Evolutionary conservation across 768 basidiomycete genomes (phyloP).

Genomic region (Pleurotus eryngii): DNA sequence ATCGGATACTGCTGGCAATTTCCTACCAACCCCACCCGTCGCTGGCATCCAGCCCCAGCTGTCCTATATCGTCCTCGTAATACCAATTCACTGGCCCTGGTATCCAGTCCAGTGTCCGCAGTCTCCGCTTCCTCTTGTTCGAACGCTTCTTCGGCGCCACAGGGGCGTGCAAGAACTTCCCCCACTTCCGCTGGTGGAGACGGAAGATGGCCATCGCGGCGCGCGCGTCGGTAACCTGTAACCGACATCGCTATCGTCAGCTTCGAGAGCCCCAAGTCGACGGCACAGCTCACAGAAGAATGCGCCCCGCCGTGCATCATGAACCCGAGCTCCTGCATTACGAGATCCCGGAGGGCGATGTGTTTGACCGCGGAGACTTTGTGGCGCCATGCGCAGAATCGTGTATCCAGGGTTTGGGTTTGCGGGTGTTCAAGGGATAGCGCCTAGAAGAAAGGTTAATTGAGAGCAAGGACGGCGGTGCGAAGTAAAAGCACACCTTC

Average conservation of each 20-base stretch:
- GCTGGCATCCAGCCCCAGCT: too few relatives aligned
- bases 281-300: constrained; percentile 61
- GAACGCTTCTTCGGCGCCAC: neutral
- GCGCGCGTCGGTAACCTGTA: constrained; percentile 85
- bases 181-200: constrained; percentile 80
- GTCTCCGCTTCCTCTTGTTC: constrained; percentile 12
- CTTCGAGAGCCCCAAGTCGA: too few relatives aligned
- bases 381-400: constrained; percentile 55
- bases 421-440: constrained; percentile 72
- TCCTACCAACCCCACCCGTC: too few relatives aligned
- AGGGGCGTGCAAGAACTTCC: constrained; percentile 36
- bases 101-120: too few relatives aligned
- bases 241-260: too few relatives aligned
- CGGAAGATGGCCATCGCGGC: constrained; percentile 95
- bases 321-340: constrained; percentile 72
- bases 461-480: neutral
- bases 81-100: too few relatives aligned
- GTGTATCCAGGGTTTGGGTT: constrained; percentile 65
- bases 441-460: constrained; percentile 33
- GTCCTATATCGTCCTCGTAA: too few relatives aligned
- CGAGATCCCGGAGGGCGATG: constrained; percentile 75
- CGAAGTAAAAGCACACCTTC: constrained; percentile 47
- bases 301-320: constrained; percentile 91
- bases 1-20: too few relatives aligned
- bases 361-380: constrained; percentile 58